Conservation (phyloP, 352 stramenopile species). For the Plasmopara muralis region DNA sequence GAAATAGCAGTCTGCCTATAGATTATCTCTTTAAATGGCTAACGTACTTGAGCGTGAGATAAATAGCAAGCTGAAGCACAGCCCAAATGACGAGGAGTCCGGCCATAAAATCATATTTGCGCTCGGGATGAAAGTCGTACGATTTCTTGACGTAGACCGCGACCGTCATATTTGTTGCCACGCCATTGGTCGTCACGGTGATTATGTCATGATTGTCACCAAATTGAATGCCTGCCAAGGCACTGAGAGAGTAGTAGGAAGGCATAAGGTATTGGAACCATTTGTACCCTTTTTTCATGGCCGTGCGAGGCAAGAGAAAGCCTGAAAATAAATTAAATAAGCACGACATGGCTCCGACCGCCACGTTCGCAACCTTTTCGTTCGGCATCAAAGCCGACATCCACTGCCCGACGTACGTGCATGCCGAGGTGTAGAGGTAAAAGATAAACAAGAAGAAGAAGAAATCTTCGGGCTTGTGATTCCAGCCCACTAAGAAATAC, state of each 20-base stretch:
- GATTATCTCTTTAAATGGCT: constrained; percentile 57
- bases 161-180: constrained; percentile 23
- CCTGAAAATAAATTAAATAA: constrained; percentile 65
- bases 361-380: constrained; percentile 62
- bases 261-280: constrained; percentile 63
- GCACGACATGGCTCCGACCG: constrained; percentile 57
- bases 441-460: constrained; percentile 25
- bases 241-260: constrained; percentile 47
- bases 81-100: constrained; percentile 50
- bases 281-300: constrained; percentile 55
- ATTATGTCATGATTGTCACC: constrained; percentile 30
- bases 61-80: constrained; percentile 33
- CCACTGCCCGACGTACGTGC: constrained; percentile 60
- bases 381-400: constrained; percentile 65
- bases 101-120: constrained; percentile 42
- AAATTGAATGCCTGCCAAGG: constrained; percentile 35
- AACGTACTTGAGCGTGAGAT: constrained; percentile 60
- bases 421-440: constrained; percentile 52
- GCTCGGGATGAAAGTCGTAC: constrained; percentile 49
- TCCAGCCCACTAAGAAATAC: constrained; percentile 2
- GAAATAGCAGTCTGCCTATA: too few relatives aligned
- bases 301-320: constrained; percentile 42
- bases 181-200: constrained; percentile 6
- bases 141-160: constrained; percentile 31
- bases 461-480: neutral